Evolutionary conservation across 176 grass and related monocot species (phyloP), one percentile per base, ranked within the genome.

Genomic region (Thinopyrum elongatum): DNA sequence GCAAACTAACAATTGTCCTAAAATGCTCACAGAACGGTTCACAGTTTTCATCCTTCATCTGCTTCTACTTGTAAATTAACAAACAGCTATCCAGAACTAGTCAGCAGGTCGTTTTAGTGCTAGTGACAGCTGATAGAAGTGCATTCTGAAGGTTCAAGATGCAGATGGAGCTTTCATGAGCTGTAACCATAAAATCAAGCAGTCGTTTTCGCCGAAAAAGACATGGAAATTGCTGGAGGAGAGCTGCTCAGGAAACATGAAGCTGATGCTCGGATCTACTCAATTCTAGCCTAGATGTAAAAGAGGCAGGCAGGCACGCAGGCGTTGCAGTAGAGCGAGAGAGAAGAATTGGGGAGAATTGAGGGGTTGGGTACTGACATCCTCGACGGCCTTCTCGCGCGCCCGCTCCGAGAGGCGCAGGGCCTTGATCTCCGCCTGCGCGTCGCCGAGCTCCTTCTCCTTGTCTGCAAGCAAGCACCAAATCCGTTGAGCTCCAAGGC

Each of bases 331-430:
- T 21, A 65, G 35, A 39, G 36, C 10, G 10, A 36, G 13, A 85
- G 58, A 53, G 38, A 28, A 55, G 65, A 8, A 63, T 44, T 13
- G 42, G 3, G 41, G 26, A 75, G 14, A 73, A 16, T 27, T 46
- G 44, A 14, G 44, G 49, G 15, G 38, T 8, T 8, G 9, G 29
- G 77, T 17, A 93, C 91, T 94, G 84, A 94, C 97, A 92, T 99
- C 97, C 76, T 99, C 84, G 27, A 93, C 90, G 79, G 97, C 97
- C 88, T 99, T 99, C 90, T 99, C 97, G 44, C 97, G 94, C 22
- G 94, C 97, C 28, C 97, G 94, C 76, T 99, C 97, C 46, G 94
- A 99, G 49, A 99, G 79, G 28, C 90, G 89, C 10, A 96, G 90
- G 16, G 97, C 97, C 74, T 79, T 92, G 83, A 99, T 96, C 90